Conservation (phyloP, 345 rosid species). For the Cardiospermum halicacabum region DNA sequence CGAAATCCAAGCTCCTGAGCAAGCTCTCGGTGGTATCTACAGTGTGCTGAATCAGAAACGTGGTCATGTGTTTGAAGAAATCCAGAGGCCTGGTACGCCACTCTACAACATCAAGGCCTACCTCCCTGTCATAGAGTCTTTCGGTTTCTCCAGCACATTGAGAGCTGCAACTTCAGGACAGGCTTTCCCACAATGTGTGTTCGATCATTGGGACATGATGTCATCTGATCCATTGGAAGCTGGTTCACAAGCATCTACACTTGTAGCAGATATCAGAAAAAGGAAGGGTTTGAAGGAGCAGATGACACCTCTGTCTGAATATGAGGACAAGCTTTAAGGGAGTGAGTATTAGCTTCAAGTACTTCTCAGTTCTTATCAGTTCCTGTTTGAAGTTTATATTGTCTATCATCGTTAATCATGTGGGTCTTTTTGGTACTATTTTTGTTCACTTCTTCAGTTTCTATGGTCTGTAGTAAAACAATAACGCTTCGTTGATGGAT, state of each 20-base stretch:
- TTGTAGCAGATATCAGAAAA: constrained; percentile 45
- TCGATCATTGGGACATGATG: constrained; percentile 87
- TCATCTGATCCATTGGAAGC: constrained; percentile 45
- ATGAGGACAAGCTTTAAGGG: constrained; percentile 48
- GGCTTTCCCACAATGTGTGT: constrained; percentile 81
- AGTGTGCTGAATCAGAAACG: constrained; percentile 82
- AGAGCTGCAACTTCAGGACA: constrained; percentile 85
- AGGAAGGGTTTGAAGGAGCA: constrained; percentile 65
- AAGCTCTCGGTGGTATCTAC: constrained; percentile 88
- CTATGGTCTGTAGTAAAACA: too few relatives aligned
- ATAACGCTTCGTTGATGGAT: too few relatives aligned
- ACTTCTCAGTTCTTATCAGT: too few relatives aligned
- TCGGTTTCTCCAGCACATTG: constrained; percentile 61
- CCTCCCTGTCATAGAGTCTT: constrained; percentile 71
- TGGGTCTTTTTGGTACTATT: too few relatives aligned
- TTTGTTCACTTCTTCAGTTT: too few relatives aligned
- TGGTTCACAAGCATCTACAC: constrained; percentile 40
- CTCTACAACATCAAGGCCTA: constrained; percentile 83
- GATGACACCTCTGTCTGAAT: constrained; percentile 58
- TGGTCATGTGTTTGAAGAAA: constrained; percentile 78
- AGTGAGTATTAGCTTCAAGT: too few relatives aligned
- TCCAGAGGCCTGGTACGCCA: constrained; percentile 84
- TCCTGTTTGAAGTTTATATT: too few relatives aligned
- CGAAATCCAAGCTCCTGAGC: constrained; percentile 83
- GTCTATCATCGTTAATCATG: too few relatives aligned